Conservation (phyloP, 2,329 filamentous ascomycete genomes). For the Juglanconis sp. region DNA sequence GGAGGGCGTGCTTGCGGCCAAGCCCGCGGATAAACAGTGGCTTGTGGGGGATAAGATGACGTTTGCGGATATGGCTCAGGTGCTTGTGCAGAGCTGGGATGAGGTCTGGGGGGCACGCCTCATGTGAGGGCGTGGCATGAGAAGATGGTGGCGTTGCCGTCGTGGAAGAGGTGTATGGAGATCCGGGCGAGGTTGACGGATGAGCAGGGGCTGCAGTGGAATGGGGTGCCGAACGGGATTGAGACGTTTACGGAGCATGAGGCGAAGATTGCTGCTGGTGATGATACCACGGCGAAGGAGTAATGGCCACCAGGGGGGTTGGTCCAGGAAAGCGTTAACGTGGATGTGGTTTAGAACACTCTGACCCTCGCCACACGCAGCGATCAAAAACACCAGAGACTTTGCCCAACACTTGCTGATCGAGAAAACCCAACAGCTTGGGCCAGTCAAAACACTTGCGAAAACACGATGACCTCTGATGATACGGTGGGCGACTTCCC, state of each 20-base stretch:
- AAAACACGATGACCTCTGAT: neutral
- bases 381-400: neutral
- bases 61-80: conserved; percentile 24
- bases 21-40: conserved; percentile 21
- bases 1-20: conserved; percentile 19
- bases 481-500: neutral
- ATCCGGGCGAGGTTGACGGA: conserved; percentile 16
- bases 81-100: conserved; percentile 22
- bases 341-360: neutral
- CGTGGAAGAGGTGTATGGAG: conserved; percentile 33
- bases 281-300: no score
- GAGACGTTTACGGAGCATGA: neutral
- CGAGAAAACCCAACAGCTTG: neutral
- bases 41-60: conserved; percentile 25
- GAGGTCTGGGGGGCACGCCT: conserved; percentile 24
- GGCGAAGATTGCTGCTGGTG: no score
- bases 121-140: conserved; percentile 34
- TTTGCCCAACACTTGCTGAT: neutral
- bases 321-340: neutral
- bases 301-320: neutral
- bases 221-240: conserved; percentile 6
- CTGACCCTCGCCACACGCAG: neutral
- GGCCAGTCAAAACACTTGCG: neutral
- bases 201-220: conserved; percentile 19
- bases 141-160: conserved; percentile 28